phyloP scores from a whole-genome alignment of 2,329 filamentous ascomycete species.

The Paecilomyces sp. region DNA sequence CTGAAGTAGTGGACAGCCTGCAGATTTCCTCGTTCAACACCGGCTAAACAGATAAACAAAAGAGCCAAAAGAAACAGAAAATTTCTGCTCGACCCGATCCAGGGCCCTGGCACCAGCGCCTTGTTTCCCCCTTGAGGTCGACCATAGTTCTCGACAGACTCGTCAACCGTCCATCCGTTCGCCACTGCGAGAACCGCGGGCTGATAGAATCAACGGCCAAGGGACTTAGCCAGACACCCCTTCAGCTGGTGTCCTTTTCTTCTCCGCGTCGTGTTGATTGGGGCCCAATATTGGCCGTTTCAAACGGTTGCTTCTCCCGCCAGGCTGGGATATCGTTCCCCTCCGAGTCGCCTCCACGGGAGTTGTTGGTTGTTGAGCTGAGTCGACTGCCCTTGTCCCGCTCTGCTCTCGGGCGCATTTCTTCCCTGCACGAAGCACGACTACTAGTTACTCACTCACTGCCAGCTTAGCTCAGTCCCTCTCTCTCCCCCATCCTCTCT shows the following conservation, averaged over 20 bases:
- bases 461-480: not conserved
- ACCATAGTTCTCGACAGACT: not conserved
- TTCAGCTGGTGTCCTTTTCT: not conserved
- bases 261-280: not conserved
- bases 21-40: not conserved
- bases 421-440: not conserved
- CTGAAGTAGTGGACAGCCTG: no score
- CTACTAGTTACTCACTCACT: no score
- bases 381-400: not conserved
- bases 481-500: not conserved
- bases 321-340: not conserved
- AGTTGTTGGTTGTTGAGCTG: not conserved
- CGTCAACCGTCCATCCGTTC: not conserved
- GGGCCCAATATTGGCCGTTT: not conserved
- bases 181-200: not conserved
- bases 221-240: not conserved
- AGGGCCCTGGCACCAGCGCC: not conserved
- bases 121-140: not conserved
- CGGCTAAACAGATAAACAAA: no score
- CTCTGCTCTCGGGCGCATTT: not conserved
- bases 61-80: not conserved
- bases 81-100: not conserved
- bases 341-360: not conserved
- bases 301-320: slow-evolving; percentile 3
- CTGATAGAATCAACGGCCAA: not conserved